Evolutionary conservation across 228 moss, liverwort and hornwort species (phyloP).

Genomic region (Sphagnum magellanicum): DNA sequence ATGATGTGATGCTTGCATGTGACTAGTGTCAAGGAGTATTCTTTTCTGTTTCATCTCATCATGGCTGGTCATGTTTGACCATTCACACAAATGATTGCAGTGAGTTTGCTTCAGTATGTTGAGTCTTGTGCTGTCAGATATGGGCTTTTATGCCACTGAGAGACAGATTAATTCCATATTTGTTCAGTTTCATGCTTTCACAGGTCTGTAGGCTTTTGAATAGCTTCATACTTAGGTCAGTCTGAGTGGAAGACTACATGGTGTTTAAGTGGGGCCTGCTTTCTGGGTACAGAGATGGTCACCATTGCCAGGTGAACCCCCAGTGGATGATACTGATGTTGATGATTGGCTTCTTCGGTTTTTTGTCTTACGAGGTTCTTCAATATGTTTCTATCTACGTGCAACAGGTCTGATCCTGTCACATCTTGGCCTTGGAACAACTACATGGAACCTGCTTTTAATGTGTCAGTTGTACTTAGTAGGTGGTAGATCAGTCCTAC

Average conservation of each 20-base stretch:
- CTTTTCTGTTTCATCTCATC: too few relatives aligned
- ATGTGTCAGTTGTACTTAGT: too few relatives aligned
- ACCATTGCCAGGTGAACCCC: slow-evolving; percentile 85
- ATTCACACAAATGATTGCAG: neutral
- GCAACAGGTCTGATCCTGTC: slow-evolving; percentile 62
- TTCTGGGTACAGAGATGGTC: slow-evolving; percentile 80
- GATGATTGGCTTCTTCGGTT: slow-evolving; percentile 98
- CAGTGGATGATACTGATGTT: slow-evolving; percentile 90
- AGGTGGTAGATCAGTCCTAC: too few relatives aligned
- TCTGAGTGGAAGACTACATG: too few relatives aligned
- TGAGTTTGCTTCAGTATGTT: too few relatives aligned
- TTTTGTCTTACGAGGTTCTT: slow-evolving; percentile 78
- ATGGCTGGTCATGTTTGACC: neutral
- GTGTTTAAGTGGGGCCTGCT: neutral
- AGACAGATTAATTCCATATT: too few relatives aligned
- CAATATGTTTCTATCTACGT: slow-evolving; percentile 76
- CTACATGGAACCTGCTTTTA: neutral
- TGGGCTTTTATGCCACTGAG: too few relatives aligned
- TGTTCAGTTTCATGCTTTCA: too few relatives aligned
- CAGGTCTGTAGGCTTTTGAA: too few relatives aligned
- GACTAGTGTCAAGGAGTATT: too few relatives aligned
- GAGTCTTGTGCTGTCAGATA: too few relatives aligned
- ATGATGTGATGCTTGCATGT: neutral
- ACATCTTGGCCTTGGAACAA: neutral
- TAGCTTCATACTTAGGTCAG: too few relatives aligned